Evolutionary conservation across 2,329 filamentous ascomycete species (phyloP), one percentile per base, ranked within the genome.

Genomic region (Cytospora schulzeri): DNA sequence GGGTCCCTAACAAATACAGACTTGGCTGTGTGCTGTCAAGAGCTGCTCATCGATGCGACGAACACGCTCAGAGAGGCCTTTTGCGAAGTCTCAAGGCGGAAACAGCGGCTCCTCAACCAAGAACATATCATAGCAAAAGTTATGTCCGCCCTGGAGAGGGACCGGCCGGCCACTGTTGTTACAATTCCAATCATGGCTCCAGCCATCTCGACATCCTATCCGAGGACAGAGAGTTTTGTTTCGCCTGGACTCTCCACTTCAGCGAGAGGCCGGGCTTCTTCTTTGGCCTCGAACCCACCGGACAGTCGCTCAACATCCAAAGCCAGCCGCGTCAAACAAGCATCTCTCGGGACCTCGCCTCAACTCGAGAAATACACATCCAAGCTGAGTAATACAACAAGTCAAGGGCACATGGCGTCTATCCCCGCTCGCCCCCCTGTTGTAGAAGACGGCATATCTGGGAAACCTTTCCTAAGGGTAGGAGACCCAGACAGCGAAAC

Each of bases 401-500:
- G 7, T 5, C 45, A 11, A 48, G 45, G 45, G 45, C 45, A 22
- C 3, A 14, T 28, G 45, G 56, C 56, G n/a, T 22, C 54, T 31
- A 33, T 65, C 24, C 64, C 41, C 7, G 50, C 67, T 19, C 72
- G 69, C 59, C 70, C 70, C 38, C 73, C 73, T 6, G 63, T 68
- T 11, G 65, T 73, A 8, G 78, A 82, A 59, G 82, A 85, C 67
- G 84, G 84, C 12, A 83, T 86, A 31, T 81, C 83, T 8, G 83
- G 84, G 26, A 83, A 75, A 66, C 84, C 84, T 0, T 86, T 86
- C 68, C 73, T 83, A 15, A 77, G 83, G 28, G 81, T 84, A 19
- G 70, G 72, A 74, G 60, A 60, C 19, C 45, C 38, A 15, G 60
- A 61, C 14, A 35, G n/a, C 41, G 48, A 59, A 15, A 63, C 60